A percentile compares a stretch with the other conserved stretches of the same genome.
These are phyloP conservation scores for Pleurotus eryngii DNA, from an alignment of 768 basidiomycete genomes.

Conservation along the genomic window DNA sequence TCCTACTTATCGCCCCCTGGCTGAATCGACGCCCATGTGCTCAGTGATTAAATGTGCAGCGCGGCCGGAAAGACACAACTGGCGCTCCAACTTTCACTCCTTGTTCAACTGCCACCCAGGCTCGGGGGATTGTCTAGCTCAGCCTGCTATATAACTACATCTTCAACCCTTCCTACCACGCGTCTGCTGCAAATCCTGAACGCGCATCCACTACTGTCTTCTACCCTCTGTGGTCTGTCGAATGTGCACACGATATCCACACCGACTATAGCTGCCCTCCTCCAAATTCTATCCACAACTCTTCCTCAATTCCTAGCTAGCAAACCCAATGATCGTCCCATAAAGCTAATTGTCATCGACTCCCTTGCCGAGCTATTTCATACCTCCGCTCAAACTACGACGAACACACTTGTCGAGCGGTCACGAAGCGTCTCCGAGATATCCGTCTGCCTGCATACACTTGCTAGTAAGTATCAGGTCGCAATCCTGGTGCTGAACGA, in stretches of 20 bases:
- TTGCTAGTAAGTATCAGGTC: constrained; percentile 61
- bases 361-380: constrained; percentile 86
- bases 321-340: constrained; percentile 38
- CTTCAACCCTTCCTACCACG: constrained; percentile 61
- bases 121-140: constrained; percentile 63
- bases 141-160: constrained; percentile 76
- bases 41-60: constrained; percentile 37
- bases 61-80: constrained; percentile 95
- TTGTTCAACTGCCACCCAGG: constrained; percentile 64
- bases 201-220: constrained; percentile 43
- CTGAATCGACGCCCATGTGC: not conserved
- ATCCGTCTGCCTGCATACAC: constrained; percentile 62
- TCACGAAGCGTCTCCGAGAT: constrained; percentile 67
- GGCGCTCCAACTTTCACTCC: constrained; percentile 77
- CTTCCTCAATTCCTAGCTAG: constrained; percentile 50
- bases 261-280: constrained; percentile 50
- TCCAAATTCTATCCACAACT: constrained; percentile 49
- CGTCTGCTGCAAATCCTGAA: constrained; percentile 67
- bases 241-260: constrained; percentile 62
- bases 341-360: constrained; percentile 84
- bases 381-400: constrained; percentile 52
- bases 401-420: constrained; percentile 65
- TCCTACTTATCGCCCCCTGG: not conserved
- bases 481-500: constrained; percentile 88
- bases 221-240: constrained; percentile 42